Base-by-base conservation (phyloP, 345 rosid genomes). In the Citrus medica region DNA sequence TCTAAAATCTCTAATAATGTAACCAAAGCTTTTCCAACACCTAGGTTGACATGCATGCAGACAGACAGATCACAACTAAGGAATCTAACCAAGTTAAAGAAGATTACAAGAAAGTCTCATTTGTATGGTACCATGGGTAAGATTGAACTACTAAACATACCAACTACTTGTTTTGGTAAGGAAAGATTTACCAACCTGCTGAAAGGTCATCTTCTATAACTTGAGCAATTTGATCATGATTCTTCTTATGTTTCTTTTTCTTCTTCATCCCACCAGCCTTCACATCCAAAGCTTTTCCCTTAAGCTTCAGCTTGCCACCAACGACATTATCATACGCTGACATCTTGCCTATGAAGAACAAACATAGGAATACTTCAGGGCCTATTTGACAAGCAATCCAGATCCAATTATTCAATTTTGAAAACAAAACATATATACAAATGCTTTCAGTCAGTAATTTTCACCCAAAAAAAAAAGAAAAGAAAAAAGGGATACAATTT, bases 221-320 rank as follows among this genome's bases (percentile, higher is more conserved):
- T 48, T 80, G 79, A 35, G 37, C 65, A 38, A 51, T 51, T 67
- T 76, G 48, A 66, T 76, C 65, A 30, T 78, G 79, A 1, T 85
- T 88, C 73, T 86, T 85, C 90, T 87, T 89, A 24, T 86, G 81
- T 48, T 93, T 88, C 91, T 90, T 92, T 77, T 95, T 92, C 90
- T 90, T 95, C 86, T 87, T 95, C 33, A 90, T 77, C 9, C 97
- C 97, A 68, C 93, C 97, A 73, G 94, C 90, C 83, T 93, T 92
- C 80, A 96, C 97, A 75, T 92, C 94, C 74, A 96, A 86, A n/a
- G 98, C 93, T 73, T 96, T 96, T 5, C 98, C 98, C 85, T 96
- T 96, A 9, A 96, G 91, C 88, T 96, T 93, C 78, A 96, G 83
- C 87, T 94, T 93, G 77, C 98, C 97, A 73, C 93, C 93, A 30